A percentile compares a stretch with the other conserved stretches of the same genome.
phyloP scores from a whole-genome alignment of 768 basidiomycete species.

The Imleria badia region DNA sequence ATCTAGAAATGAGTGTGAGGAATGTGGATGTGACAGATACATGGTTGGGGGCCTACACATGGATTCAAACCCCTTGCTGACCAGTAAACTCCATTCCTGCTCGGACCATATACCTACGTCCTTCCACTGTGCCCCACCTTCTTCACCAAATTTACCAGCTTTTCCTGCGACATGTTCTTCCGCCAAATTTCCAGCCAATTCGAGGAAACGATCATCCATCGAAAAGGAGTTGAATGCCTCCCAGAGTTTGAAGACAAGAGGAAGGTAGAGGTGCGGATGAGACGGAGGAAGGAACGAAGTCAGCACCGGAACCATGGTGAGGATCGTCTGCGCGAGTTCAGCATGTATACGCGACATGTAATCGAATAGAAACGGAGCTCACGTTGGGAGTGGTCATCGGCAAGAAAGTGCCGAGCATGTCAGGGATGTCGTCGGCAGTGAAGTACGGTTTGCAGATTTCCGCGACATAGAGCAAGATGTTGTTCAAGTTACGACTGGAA shows the following conservation, averaged over 20 bases:
- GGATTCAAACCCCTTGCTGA: conserved; percentile 78
- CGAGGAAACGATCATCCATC: conserved; percentile 73
- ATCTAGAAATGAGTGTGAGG: conserved; percentile 25
- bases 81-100: conserved; percentile 77
- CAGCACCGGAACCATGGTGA: conserved; percentile 74
- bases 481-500: conserved; percentile 60
- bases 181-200: conserved; percentile 65
- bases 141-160: conserved; percentile 49
- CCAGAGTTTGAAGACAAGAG: conserved; percentile 72
- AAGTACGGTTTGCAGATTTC: conserved; percentile 74
- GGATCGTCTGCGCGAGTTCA: conserved; percentile 47
- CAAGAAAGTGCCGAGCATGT: conserved; percentile 71
- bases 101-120: conserved; percentile 90
- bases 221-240: conserved; percentile 74
- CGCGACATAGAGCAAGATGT: conserved; percentile 71
- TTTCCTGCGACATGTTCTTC: conserved; percentile 73
- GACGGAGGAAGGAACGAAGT: conserved; percentile 76
- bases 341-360: neutral
- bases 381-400: conserved; percentile 74
- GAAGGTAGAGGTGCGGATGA: conserved; percentile 65
- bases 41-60: conserved; percentile 53
- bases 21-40: conserved; percentile 34
- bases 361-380: conserved; percentile 22
- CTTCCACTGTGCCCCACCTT: conserved; percentile 64
- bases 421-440: conserved; percentile 58